Base-by-base conservation (phyloP, 2,329 filamentous ascomycete species). In the Cytospora mali region DNA sequence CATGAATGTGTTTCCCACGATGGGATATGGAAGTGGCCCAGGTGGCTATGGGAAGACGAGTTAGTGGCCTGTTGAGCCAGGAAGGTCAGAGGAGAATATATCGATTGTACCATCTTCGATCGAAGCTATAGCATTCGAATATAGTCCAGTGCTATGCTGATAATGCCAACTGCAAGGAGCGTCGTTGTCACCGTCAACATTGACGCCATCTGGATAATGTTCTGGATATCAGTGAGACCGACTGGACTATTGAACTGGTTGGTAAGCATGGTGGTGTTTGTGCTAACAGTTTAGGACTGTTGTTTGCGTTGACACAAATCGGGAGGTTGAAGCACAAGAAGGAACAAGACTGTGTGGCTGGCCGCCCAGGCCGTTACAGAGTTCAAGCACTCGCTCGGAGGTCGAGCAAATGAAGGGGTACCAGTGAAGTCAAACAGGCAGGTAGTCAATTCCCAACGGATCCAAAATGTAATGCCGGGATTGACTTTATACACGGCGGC, bases 1-100 rank as follows among this genome's bases (percentile, higher is more conserved):
- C 64, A 79, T 78, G 61, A 81, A 83, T 0, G 82, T 85, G 68
- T 84, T 86, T 35, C 83, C 83, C 4, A 85, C 73, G 33, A 86
- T 76, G 5, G 83, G 83, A 65, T 76, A 76, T 2, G 83, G 83
- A 3, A 83, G 75, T 0, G 83, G 83, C 0, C 83, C 83, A 2
- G 83, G 83, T 0, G 83, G 83, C 80, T 83, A 58, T 61, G n/a
- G n/a, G n/a, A 39, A 42, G 6, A 27, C 10, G 21, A 59, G 49
- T 64, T 60, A 56, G 64, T 69, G 61, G 31, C 54, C 50, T 31
- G 35, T 50, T 42, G 18, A 18, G 18, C 10, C 10, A 27, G 1
- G 48, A 48, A 14, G 10, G 10, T 28, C 23, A 10, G 14, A 35
- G 28, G 31, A 28, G 11, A 31, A 39, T 53, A 27, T 2, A 6